phyloP scores from a whole-genome alignment of 768 basidiomycete genomes.

The Rhodosporidiobolus sp. region DNA sequence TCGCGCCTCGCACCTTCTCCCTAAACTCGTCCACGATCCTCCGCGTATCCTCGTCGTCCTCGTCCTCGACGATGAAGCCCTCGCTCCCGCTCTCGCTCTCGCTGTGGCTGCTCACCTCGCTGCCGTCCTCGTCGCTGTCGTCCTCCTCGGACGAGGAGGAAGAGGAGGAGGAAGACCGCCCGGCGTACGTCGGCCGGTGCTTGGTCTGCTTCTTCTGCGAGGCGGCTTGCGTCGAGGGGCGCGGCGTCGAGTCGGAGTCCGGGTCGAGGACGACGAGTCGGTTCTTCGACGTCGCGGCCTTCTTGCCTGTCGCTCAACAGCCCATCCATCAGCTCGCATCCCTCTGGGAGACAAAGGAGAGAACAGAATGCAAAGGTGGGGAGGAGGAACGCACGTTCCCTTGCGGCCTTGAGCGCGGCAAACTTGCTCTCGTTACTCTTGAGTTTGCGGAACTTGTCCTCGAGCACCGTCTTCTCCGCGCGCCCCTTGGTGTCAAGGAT shows the following conservation, averaged over 20 bases:
- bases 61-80: slow-evolving; percentile 5
- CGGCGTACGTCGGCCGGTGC: neutral
- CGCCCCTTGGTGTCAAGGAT: too few relatives aligned
- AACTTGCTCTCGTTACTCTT: slow-evolving; percentile 11
- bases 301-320: too few relatives aligned
- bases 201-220: neutral
- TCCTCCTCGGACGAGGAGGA: neutral
- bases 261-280: slow-evolving; percentile 11
- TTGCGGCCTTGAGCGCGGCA: neutral
- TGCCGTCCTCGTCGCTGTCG: neutral
- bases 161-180: neutral
- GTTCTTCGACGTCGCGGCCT: neutral
- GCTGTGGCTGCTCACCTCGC: neutral
- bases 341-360: too few relatives aligned
- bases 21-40: neutral
- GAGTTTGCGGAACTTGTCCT: neutral
- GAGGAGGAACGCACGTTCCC: slow-evolving; percentile 1
- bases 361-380: neutral
- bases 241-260: slow-evolving; percentile 9
- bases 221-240: neutral
- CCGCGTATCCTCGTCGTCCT: neutral
- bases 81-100: neutral
- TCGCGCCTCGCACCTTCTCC: neutral
- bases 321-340: too few relatives aligned
- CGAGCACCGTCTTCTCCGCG: slow-evolving; percentile 26